A percentile compares a stretch with the other conserved stretches of the same genome.
Evolutionary conservation across 148 eudicot species (phyloP).

Genomic region (Rheum nobile): DNA sequence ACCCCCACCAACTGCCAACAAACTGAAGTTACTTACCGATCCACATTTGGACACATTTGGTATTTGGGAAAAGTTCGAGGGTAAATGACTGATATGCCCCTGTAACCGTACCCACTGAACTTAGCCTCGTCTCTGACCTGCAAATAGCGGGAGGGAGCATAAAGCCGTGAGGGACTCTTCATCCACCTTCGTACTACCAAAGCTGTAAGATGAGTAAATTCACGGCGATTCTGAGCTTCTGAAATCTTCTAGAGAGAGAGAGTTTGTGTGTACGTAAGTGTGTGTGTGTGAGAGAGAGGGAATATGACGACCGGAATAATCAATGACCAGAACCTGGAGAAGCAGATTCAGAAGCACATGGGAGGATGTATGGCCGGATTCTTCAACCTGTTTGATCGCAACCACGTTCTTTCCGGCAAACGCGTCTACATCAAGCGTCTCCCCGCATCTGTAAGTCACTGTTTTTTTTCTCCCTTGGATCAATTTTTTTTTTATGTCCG

Average conservation of each 20-base stretch:
- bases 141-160: conserved; percentile 1
- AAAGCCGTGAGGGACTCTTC: neutral
- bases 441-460: conserved; percentile 20
- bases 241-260: neutral
- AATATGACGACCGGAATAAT: conserved; percentile 37
- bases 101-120: neutral
- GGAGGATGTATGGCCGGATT: conserved; percentile 86
- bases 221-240: neutral
- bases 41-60: neutral
- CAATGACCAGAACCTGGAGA: conserved; percentile 52
- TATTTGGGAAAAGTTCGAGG: neutral
- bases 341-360: conserved; percentile 68
- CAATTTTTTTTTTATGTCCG: too few species aligned
- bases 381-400: conserved; percentile 68
- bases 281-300: neutral
- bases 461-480: neutral
- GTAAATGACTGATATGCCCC: neutral
- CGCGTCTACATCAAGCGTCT: conserved; percentile 55
- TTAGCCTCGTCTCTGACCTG: neutral
- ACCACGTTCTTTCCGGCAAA: conserved; percentile 46
- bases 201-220: neutral
- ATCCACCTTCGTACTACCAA: neutral
- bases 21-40: neutral
- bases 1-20: neutral
- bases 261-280: neutral